A percentile compares a stretch with the other conserved stretches of the same genome.
Evolutionary conservation across 1,284 basidiomycete species (phyloP).

Genomic region (Heterobasidion annosum): DNA sequence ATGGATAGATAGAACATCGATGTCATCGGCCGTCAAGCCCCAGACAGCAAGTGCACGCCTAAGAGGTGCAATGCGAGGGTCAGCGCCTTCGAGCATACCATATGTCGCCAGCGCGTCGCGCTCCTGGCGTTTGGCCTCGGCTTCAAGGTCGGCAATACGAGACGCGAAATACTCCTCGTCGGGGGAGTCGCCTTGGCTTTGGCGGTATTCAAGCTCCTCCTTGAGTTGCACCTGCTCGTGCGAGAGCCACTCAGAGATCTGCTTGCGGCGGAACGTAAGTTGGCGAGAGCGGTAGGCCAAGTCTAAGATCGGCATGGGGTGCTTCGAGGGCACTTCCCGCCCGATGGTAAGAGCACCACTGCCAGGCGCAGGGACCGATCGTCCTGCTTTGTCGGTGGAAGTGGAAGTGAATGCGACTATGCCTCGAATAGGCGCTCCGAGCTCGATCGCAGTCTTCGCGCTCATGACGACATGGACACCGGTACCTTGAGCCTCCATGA

Average conservation of each 20-base stretch:
- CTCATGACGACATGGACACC: conserved; percentile 97
- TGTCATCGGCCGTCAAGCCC: conserved; percentile 90
- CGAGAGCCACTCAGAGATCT: conserved; percentile 89
- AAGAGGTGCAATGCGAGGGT: conserved; percentile 82
- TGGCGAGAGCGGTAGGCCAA: conserved; percentile 85
- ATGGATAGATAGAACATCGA: conserved; percentile 85
- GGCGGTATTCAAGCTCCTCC: conserved; percentile 63
- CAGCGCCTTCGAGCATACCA: conserved; percentile 89
- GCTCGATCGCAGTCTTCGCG: conserved; percentile 90
- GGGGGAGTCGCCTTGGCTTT: conserved; percentile 41
- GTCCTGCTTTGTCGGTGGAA: conserved; percentile 93
- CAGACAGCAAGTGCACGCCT: conserved; percentile 94
- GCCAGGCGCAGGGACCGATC: conserved; percentile 91
- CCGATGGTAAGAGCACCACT: conserved; percentile 84
- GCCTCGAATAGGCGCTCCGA: conserved; percentile 90
- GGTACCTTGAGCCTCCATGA: conserved; percentile 97
- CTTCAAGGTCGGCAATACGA: conserved; percentile 78
- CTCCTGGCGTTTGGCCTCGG: conserved; percentile 86
- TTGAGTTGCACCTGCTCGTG: conserved; percentile 83
- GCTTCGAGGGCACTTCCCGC: conserved; percentile 69
- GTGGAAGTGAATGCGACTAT: conserved; percentile 95
- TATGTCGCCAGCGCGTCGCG: conserved; percentile 84
- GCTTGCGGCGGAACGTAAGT: conserved; percentile 85
- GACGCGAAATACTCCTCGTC: conserved; percentile 66
- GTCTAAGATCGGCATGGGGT: conserved; percentile 72